Conservation (phyloP, 148 eudicot genomes). For the Bassia scoparia region DNA sequence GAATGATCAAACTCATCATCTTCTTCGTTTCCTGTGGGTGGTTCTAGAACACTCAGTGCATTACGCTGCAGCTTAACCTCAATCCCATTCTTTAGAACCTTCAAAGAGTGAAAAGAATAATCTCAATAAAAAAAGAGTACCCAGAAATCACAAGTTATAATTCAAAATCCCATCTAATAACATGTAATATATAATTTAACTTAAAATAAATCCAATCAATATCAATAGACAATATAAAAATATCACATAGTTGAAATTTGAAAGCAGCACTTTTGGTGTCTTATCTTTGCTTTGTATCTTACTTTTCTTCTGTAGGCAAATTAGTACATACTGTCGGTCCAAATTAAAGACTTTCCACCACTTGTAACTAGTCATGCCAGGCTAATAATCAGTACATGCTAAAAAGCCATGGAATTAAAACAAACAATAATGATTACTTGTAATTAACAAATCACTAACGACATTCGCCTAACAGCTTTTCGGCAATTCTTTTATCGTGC, state of each 20-base stretch:
- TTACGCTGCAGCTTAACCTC: slow-evolving; percentile 97
- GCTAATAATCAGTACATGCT: not conserved
- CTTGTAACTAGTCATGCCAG: slow-evolving; percentile 5
- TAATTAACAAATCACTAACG: not conserved
- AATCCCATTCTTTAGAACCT: slow-evolving; percentile 96
- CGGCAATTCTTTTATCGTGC: not conserved
- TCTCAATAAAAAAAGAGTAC: slow-evolving; percentile 8
- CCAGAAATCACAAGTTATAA: too few species aligned
- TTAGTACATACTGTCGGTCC: slow-evolving; percentile 14
- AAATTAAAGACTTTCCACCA: slow-evolving; percentile 8
- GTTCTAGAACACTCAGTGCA: slow-evolving; percentile 92
- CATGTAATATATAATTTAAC: not conserved
- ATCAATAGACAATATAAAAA: not conserved
- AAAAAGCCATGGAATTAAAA: not conserved
- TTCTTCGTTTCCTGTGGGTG: slow-evolving; percentile 90
- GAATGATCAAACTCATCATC: slow-evolving; percentile 74
- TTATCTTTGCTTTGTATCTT: not conserved
- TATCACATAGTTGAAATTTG: not conserved
- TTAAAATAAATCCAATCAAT: not conserved
- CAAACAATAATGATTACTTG: slow-evolving; percentile 3
- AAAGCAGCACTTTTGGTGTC: slow-evolving; percentile 1
- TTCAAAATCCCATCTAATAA: not conserved
- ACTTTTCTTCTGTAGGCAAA: not conserved
- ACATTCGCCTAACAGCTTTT: slow-evolving; percentile 15
- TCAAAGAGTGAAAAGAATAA: slow-evolving; percentile 3